Evolutionary conservation across 2,329 filamentous ascomycete genomes (phyloP).

Genomic region (Didymellaceae sp.): DNA sequence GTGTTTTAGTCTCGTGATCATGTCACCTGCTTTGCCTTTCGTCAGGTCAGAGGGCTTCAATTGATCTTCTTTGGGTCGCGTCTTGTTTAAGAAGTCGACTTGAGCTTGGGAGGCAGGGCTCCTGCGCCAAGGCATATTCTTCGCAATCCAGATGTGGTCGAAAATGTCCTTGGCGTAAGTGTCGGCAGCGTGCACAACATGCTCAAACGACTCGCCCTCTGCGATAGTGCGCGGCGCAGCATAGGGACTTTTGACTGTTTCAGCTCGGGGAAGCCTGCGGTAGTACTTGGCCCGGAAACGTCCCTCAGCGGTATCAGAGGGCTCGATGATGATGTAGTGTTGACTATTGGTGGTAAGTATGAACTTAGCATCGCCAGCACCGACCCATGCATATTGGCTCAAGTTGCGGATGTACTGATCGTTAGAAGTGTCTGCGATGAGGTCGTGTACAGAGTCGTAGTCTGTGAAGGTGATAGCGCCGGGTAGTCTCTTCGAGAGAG

Average conservation of each 20-base stretch:
- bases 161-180: conserved; percentile 75
- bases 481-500: conserved; percentile 31
- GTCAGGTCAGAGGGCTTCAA: conserved; percentile 66
- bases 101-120: conserved; percentile 67
- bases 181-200: conserved; percentile 84
- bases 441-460: conserved; percentile 89
- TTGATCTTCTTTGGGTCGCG: conserved; percentile 62
- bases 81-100: conserved; percentile 72
- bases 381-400: conserved; percentile 83
- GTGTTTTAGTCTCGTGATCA: conserved; percentile 91
- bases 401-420: conserved; percentile 80
- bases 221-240: conserved; percentile 74
- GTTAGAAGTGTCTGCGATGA: conserved; percentile 80
- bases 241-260: conserved; percentile 61
- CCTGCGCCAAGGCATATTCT: conserved; percentile 72
- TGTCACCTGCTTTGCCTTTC: conserved; percentile 83
- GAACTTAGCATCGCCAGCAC: conserved; percentile 72
- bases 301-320: conserved; percentile 50
- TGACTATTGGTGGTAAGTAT: conserved; percentile 68
- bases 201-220: conserved; percentile 68
- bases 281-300: conserved; percentile 52
- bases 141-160: conserved; percentile 70
- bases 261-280: conserved; percentile 46
- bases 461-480: conserved; percentile 79
- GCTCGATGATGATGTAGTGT: conserved; percentile 65